phyloP scores from a whole-genome alignment of 441 rosid species.

The Adansonia grandidieri region DNA sequence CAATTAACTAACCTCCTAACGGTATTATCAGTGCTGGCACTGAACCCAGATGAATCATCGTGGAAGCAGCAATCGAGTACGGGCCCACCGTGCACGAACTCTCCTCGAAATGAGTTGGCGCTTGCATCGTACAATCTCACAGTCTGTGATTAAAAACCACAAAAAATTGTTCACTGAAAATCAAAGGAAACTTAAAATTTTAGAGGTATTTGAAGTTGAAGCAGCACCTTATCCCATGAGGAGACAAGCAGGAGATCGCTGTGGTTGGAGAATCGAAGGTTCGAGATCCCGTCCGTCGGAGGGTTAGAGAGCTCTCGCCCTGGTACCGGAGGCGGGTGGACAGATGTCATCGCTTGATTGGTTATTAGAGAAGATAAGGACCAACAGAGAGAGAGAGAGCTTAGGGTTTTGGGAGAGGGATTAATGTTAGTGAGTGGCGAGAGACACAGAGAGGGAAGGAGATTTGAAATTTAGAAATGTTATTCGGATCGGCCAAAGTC shows the following conservation, averaged over 20 bases:
- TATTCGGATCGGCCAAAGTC: background rate
- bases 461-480: slow-evolving; percentile 40
- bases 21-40: slow-evolving; percentile 72
- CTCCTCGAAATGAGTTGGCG: slow-evolving; percentile 72
- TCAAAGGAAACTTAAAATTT: background rate
- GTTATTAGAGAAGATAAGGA: slow-evolving; percentile 31
- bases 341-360: slow-evolving; percentile 49
- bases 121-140: slow-evolving; percentile 89
- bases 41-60: slow-evolving; percentile 95
- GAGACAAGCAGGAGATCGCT: slow-evolving; percentile 97
- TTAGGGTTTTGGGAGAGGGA: slow-evolving; percentile 14
- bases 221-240: slow-evolving; percentile 94
- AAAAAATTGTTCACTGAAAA: background rate
- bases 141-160: slow-evolving; percentile 39
- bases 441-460: background rate
- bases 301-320: slow-evolving; percentile 87
- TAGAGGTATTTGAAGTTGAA: slow-evolving; percentile 1
- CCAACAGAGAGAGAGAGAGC: background rate
- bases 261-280: slow-evolving; percentile 91
- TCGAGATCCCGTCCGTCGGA: slow-evolving; percentile 89
- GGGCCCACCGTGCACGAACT: slow-evolving; percentile 89
- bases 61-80: slow-evolving; percentile 98
- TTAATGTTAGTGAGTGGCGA: too few relatives aligned
- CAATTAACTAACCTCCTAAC: slow-evolving; percentile 68
- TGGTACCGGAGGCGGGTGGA: slow-evolving; percentile 57